A percentile compares a stretch with the other conserved stretches of the same genome.
These are phyloP conservation scores for Nicotiana benthamiana DNA, from an alignment of 257 asterid species.

Conservation along the genomic window DNA sequence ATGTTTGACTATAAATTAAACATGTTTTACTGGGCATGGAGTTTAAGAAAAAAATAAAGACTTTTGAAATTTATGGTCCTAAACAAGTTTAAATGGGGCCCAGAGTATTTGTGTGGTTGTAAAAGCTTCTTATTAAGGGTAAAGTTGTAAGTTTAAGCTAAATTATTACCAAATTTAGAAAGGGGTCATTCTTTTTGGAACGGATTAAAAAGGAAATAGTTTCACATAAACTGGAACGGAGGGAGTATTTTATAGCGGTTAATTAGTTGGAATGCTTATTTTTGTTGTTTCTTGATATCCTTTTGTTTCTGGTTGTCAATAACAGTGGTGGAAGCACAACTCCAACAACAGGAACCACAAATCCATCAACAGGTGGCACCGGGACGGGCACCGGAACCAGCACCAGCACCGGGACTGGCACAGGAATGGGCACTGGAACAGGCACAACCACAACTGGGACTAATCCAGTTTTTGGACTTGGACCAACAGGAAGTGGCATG, in stretches of 20 bases:
- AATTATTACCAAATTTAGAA: too few species aligned
- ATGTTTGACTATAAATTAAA: too few species aligned
- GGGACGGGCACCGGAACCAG: neutral
- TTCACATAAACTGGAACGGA: too few species aligned
- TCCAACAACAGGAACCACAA: neutral
- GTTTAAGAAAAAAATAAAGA: too few species aligned
- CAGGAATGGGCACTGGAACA: neutral
- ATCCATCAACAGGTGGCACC: slow-evolving; percentile 10
- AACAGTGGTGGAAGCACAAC: slow-evolving; percentile 20
- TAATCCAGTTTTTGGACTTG: slow-evolving; percentile 11
- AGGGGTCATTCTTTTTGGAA: too few species aligned
- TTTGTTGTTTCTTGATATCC: neutral
- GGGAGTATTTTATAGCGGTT: neutral
- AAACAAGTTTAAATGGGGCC: too few species aligned
- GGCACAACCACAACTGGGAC: neutral
- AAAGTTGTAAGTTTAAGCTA: too few species aligned
- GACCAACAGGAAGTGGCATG: slow-evolving; percentile 12
- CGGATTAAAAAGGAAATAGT: too few species aligned
- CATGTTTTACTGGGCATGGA: too few species aligned
- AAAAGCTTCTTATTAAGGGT: too few species aligned
- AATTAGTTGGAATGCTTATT: neutral
- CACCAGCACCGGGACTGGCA: neutral
- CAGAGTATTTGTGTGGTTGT: too few species aligned
- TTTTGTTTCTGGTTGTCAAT: slow-evolving; percentile 2
- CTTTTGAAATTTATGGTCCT: too few species aligned